Base-by-base conservation (phyloP, 169 alveolate species). In the Toxoplasma gondii region DNA sequence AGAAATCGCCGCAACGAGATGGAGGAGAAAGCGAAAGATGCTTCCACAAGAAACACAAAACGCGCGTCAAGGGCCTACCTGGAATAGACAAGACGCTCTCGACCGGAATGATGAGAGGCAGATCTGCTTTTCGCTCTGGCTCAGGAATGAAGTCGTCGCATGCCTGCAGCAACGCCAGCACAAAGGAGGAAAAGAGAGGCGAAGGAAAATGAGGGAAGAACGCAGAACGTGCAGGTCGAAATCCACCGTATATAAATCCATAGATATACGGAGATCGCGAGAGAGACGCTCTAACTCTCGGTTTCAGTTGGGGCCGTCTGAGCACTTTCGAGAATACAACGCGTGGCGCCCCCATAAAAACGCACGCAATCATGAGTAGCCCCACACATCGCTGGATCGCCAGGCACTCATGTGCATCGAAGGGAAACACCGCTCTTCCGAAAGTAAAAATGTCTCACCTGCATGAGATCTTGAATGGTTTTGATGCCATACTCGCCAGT, bases 81-180 rank as follows among this genome's bases (percentile, higher is more conserved):
- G 95, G 84, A n/a, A 93, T 93, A 1, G 93, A 16, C 38, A 84
- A 93, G 19, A 88, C 93, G 58, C 69, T 70, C 45, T 93, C 95
- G 43, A 94, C 90, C 41, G 95, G 80, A 16, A 94, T 86, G 45
- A 91, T 12, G 31, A 94, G 91, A n/a, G 96, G 93, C 49, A 92
- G 91, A 49, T 91, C 94, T 5, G 80, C 69, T 49, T 94, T 94
- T 45, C 96, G 70, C 88, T 78, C 96, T 22, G 96, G 96, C 92
- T 94, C 96, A 0, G 95, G 94, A 12, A 98, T 96, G 69, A 97
- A 95, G 27, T 92, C 94, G 92, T 98, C 99, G 96, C 99, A 97
- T 17, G 98, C 86, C 92, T 82, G 86, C 12, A 9, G 39, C 43
- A 22, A 9, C 4, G 39, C 44, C 86, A 78, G 39, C 83, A n/a